Conservation (phyloP, 192 early-diverging fungal genomes). For the Rhizophagus clarus region DNA sequence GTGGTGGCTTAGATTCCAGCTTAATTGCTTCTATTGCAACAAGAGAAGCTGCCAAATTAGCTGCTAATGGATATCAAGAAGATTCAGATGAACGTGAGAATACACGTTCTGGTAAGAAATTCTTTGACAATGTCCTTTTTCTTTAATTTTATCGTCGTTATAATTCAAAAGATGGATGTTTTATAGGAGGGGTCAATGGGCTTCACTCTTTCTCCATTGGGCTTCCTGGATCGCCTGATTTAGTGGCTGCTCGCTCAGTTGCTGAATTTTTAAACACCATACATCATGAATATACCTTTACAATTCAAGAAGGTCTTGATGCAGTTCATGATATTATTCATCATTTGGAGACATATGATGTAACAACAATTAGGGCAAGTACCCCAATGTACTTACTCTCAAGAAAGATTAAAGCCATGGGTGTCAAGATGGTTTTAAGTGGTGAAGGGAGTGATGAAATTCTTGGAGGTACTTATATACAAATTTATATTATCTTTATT, state of each 20-base stretch:
- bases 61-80: constrained; percentile 56
- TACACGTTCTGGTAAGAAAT: background rate
- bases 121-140: background rate
- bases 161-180: background rate
- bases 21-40: constrained; percentile 95
- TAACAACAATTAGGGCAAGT: constrained; percentile 95
- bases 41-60: constrained; percentile 75
- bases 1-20: constrained; percentile 93
- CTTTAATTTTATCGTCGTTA: too few species aligned
- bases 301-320: constrained; percentile 93
- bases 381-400: constrained; percentile 99
- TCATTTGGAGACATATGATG: constrained; percentile 98
- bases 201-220: constrained; percentile 99
- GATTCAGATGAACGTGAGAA: constrained; percentile 50
- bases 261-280: constrained; percentile 89
- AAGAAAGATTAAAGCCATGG: constrained; percentile 97
- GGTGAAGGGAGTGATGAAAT: constrained; percentile 98
- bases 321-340: constrained; percentile 94
- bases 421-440: constrained; percentile 99
- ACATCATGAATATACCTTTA: constrained; percentile 97
- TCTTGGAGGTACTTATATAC: constrained; percentile 60
- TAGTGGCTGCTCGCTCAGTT: constrained; percentile 85
- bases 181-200: constrained; percentile 68
- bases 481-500: background rate
- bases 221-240: constrained; percentile 90